Evolutionary conservation across 495 filamentous ascomycete genomes (phyloP), one percentile per base, ranked within the genome.

Genomic region (Xylaria flabelliformis): DNA sequence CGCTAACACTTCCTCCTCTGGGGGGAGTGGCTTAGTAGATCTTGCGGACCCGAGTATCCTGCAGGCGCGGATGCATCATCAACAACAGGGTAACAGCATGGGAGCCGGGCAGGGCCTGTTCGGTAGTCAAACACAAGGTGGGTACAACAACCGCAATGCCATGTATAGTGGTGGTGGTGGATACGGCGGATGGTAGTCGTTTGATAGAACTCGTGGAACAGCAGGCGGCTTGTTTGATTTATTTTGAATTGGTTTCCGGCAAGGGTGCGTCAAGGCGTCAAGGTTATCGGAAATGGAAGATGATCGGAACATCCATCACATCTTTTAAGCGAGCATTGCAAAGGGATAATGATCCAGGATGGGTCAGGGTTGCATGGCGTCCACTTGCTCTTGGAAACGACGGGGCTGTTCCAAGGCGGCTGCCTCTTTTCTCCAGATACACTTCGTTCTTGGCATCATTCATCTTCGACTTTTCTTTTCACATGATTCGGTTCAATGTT

Each of bases 1-100:
- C 91, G 94, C 94, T 96, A 97, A 97, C 93, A 97, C 94, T 95
- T 97, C 94, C 92, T 96, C 94, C 90, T 95, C 93, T 89, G 93
- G 93, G 89, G 94, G 94, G 87, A 90, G 90, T 91, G 94, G 92
- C 88, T 90, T 97, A 94, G 94, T 97, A 88, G 94, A 98, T 95
- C 92, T 97, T 94, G 93, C 92, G 88, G 94, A 97, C 92, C 94
- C 95, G 86, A 97, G 94, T 88, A 97, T 98, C 88, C 90, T 99
- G 88, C 96, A 98, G 87, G 94, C 93, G 83, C 92, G 96, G 87
- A 93, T 97, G 89, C 94, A 95, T 83, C 93, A 97, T 83, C 89
- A 90, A 81, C 87, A 89, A 79, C 87, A 88, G 80, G 77, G 77
- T 53, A 89, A 87, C 83, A 88, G 85, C 84, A 90, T 90, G 80